Base-by-base conservation (phyloP, 768 basidiomycete species). In the Leccinum boreale region DNA sequence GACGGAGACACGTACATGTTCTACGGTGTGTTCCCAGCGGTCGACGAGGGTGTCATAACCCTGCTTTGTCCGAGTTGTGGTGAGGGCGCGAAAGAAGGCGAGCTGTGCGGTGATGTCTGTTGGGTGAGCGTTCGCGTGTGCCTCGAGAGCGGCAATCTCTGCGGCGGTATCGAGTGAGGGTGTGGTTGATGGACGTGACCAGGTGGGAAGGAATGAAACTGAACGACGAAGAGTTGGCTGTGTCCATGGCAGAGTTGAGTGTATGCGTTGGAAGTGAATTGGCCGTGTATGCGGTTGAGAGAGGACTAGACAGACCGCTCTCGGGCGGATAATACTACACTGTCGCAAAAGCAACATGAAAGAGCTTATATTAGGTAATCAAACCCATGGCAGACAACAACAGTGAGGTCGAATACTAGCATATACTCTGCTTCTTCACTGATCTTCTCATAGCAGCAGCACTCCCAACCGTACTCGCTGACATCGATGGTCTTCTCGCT, bases 11-110 rank as follows among this genome's bases (percentile, higher is more conserved):
- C 89, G 64, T 74, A 92, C 92, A 67, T 87, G 91, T 80, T 92
- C 88, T 65, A 82, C 83, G 81, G 87, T 85, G 62, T 85, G 79
- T 68, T 94, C 91, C 91, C 92, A 94, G 55, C 90, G 83, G 65
- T 77, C 84, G 56, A 91, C 83, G 56, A 92, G 74, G 23, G 89
- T 75, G 58, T 91, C 86, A 69, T 86, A 86, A 1, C 48, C 11
- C 36, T 85, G 79, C 56, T 81, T 84, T 33, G 87, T 75, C 52
- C 84, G 82, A 1, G 87, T 87, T 0, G 82, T 82, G 21, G 81
- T 64, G 28, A 94, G 75, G 17, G 87, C 90, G 23, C 82, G 80
- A 68, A 85, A 87, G 14, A 92, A 74, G 3, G 83, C 77, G 56
- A 93, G 70, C 65, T 94, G 92, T 64, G 85, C 89, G 21, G 75